Evolutionary conservation across 1,284 basidiomycete species (phyloP).

Genomic region (Prillingera fragicola): DNA sequence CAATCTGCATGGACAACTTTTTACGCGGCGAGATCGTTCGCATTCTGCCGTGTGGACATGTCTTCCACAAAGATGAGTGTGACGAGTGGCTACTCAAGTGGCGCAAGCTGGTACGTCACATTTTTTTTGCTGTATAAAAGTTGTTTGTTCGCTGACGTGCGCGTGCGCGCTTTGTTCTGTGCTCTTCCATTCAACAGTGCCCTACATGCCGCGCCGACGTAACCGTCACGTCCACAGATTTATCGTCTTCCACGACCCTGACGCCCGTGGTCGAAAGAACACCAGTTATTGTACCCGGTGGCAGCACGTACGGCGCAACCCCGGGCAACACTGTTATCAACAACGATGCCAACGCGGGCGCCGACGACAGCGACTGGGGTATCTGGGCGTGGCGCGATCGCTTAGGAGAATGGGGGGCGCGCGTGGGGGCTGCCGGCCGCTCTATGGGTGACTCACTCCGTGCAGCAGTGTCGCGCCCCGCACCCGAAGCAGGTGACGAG

Average conservation of each 20-base stretch:
- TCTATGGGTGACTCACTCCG: slow-evolving; percentile 6
- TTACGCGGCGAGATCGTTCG: slow-evolving; percentile 76
- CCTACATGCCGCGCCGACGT: slow-evolving; percentile 84
- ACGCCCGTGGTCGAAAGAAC: slow-evolving; percentile 16
- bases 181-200: slow-evolving; percentile 62
- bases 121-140: slow-evolving; percentile 1
- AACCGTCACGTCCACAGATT: slow-evolving; percentile 54
- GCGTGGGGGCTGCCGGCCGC: slow-evolving; percentile 2
- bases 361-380: no score
- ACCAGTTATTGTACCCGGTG: no score
- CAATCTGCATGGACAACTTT: slow-evolving; percentile 83
- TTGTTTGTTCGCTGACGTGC: slow-evolving; percentile 2
- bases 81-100: slow-evolving; percentile 83
- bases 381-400: slow-evolving; percentile 6
- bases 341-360: background rate
- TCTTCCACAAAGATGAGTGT: slow-evolving; percentile 65
- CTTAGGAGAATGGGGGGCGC: background rate
- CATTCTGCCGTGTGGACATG: slow-evolving; percentile 82
- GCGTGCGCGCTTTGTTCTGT: background rate
- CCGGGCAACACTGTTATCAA: no score
- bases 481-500: background rate
- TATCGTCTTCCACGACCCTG: slow-evolving; percentile 15
- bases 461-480: background rate
- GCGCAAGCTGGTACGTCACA: slow-evolving; percentile 70
- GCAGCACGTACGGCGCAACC: no score